Conservation (phyloP, 148 eudicot species). For the Cornus kousa region DNA sequence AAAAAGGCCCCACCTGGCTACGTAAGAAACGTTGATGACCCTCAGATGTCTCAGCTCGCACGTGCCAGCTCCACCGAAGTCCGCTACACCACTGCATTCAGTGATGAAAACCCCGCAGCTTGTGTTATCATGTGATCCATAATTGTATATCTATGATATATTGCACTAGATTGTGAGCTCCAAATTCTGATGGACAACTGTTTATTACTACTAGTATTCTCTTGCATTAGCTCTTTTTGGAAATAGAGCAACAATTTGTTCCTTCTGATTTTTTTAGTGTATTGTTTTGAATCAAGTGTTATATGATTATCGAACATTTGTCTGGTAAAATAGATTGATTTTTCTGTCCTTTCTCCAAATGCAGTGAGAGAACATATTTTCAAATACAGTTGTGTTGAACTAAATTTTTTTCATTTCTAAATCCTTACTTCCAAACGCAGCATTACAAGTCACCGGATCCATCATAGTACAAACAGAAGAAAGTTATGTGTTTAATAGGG, state of each 20-base stretch:
- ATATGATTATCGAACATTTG: no score
- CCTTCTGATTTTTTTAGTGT: neutral
- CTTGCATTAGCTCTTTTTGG: neutral
- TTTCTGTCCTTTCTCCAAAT: no score
- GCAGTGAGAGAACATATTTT: no score
- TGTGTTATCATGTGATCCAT: slow-evolving; percentile 67
- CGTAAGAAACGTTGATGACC: slow-evolving; percentile 56
- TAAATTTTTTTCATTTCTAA: no score
- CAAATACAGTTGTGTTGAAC: no score
- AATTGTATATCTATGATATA: neutral
- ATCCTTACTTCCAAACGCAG: no score
- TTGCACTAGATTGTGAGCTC: neutral
- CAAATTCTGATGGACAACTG: neutral
- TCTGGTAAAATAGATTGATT: no score
- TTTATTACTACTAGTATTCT: no score
- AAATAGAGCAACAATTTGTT: neutral
- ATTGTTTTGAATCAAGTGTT: no score
- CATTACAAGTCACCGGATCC: no score
- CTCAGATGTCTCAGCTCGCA: slow-evolving; percentile 41
- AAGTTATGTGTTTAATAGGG: no score
- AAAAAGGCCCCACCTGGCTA: slow-evolving; percentile 85
- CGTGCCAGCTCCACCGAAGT: slow-evolving; percentile 91
- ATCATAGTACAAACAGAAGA: no score
- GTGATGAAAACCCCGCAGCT: slow-evolving; percentile 78
- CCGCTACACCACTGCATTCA: slow-evolving; percentile 80